These are phyloP conservation scores for Paracoccidioides lutzii DNA, from an alignment of 2,329 filamentous ascomycete species.

Conservation along the genomic window DNA sequence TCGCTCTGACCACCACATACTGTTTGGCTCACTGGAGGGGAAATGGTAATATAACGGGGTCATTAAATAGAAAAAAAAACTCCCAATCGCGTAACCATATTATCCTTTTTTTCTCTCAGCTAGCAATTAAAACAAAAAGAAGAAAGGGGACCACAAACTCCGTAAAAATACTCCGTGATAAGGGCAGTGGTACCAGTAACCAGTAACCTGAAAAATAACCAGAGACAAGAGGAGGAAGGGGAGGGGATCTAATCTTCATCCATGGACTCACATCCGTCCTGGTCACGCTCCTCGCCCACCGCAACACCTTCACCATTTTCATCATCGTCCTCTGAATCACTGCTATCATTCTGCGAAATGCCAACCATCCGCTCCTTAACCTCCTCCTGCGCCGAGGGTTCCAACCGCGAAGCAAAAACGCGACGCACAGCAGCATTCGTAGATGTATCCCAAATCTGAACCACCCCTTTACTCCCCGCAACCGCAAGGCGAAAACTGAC, in stretches of 20 bases:
- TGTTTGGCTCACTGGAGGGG: too few species aligned
- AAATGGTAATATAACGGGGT: too few species aligned
- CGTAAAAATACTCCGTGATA: neutral
- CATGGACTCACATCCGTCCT: constrained; percentile 43
- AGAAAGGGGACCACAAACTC: neutral
- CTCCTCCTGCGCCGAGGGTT: constrained; percentile 20
- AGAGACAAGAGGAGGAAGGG: constrained; percentile 8
- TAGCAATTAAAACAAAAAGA: neutral
- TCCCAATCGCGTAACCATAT: neutral
- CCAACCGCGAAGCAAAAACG: constrained; percentile 60
- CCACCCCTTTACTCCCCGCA: constrained; percentile 81
- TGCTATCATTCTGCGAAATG: constrained; percentile 52
- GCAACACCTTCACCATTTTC: constrained; percentile 41
- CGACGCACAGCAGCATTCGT: constrained; percentile 80
- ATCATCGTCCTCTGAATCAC: constrained; percentile 49
- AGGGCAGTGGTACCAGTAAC: neutral
- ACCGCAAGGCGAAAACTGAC: constrained; percentile 88
- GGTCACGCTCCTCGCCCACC: constrained; percentile 33
- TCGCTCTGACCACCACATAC: too few species aligned
- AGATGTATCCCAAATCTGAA: constrained; percentile 93
- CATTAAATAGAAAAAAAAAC: neutral
- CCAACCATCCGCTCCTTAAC: constrained; percentile 66
- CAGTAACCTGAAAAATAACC: neutral
- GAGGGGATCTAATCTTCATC: constrained; percentile 34
- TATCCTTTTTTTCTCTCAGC: neutral